Conservation (phyloP, 2,329 filamentous ascomycete genomes). For the Beauveria scarabaeidicola region DNA sequence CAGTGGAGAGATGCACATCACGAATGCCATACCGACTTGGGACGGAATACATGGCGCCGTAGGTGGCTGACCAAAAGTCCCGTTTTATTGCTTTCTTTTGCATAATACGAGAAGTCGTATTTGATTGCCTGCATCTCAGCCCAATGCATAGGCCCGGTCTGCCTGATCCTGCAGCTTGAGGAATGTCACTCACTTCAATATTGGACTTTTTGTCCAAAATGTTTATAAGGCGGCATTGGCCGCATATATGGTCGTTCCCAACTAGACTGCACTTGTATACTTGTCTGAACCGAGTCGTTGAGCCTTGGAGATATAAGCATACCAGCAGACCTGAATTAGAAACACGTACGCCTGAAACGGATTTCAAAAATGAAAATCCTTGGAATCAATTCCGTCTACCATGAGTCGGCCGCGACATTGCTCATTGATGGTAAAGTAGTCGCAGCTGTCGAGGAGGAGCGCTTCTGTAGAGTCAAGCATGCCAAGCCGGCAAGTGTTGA, state of each 20-base stretch:
- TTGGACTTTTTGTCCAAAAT: too few species aligned
- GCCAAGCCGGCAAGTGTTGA: constrained; percentile 2
- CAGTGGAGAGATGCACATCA: not conserved
- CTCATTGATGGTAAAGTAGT: not conserved
- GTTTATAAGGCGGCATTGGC: too few species aligned
- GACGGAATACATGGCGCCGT: too few species aligned
- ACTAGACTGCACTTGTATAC: not conserved
- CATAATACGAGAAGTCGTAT: not conserved
- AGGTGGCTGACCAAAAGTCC: not conserved
- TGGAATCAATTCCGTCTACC: not conserved
- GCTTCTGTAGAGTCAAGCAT: not conserved
- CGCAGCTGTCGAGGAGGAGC: constrained; percentile 3
- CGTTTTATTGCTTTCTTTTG: not conserved
- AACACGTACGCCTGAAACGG: not conserved
- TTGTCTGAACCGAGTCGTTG: not conserved
- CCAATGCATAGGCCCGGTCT: not conserved
- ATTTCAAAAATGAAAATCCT: not conserved
- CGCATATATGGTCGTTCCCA: not conserved
- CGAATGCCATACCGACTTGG: too few species aligned
- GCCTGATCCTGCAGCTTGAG: too few species aligned
- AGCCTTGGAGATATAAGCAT: not conserved
- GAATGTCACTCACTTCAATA: too few species aligned
- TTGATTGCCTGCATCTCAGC: not conserved
- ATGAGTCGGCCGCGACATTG: not conserved
- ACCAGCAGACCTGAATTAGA: not conserved